phyloP scores from a whole-genome alignment of 202 grass and related monocot species.

The Setaria viridis region DNA sequence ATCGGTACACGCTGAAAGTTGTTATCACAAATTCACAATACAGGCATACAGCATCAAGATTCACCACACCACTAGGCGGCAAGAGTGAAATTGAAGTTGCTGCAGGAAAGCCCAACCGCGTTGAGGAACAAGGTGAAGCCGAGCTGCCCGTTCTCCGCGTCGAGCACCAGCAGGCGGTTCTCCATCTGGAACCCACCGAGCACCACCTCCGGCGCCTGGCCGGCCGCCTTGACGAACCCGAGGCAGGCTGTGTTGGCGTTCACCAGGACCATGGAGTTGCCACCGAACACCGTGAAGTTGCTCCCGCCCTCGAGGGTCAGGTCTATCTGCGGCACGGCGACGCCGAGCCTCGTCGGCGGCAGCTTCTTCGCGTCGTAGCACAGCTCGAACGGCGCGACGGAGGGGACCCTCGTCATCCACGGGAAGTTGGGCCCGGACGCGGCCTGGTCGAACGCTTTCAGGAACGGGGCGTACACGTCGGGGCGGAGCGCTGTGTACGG shows the following conservation, averaged over 20 bases:
- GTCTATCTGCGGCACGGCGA: constrained; percentile 40
- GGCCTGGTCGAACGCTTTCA: constrained; percentile 40
- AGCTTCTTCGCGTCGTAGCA: constrained; percentile 51
- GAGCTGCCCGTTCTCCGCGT: constrained; percentile 24
- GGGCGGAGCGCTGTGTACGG: constrained; percentile 45
- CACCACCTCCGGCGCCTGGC: not conserved
- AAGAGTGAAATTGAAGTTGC: constrained; percentile 69
- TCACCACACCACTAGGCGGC: not conserved
- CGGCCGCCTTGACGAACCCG: constrained; percentile 13
- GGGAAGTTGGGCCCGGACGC: not conserved
- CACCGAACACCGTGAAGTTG: constrained; percentile 48
- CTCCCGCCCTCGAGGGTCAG: constrained; percentile 45
- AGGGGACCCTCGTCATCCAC: not conserved
- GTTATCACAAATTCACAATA: not conserved
- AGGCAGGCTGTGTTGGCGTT: constrained; percentile 47
- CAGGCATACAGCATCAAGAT: not conserved
- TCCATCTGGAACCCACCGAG: constrained; percentile 37
- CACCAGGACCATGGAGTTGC: constrained; percentile 56
- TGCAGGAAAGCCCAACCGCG: constrained; percentile 13
- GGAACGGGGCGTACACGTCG: constrained; percentile 49
- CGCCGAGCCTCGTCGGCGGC: constrained; percentile 36
- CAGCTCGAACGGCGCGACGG: constrained; percentile 47
- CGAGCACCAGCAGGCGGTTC: not conserved
- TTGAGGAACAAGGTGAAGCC: constrained; percentile 49
- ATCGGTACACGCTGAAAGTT: too few relatives aligned